A percentile compares a stretch with the other conserved stretches of the same genome.
Conservation (phyloP, 805 yeast genomes). For the Wilhelminamyces savonicus region DNA sequence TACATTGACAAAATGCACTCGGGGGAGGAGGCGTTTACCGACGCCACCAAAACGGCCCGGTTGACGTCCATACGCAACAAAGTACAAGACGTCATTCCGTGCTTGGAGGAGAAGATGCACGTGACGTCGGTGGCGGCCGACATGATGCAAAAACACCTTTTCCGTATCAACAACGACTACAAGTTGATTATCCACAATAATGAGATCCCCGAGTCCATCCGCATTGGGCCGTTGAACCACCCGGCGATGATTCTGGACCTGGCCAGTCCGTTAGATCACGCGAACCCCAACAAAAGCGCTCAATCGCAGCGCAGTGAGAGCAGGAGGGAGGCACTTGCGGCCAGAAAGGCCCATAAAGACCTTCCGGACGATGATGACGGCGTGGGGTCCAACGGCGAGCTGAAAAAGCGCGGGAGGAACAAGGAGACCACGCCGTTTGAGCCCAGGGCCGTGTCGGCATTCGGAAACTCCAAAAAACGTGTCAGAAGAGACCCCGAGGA, state of each 20-base stretch:
- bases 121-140: conserved; percentile 91
- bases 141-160: conserved; percentile 58
- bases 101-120: conserved; percentile 95
- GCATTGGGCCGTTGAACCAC: conserved; percentile 77
- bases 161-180: conserved; percentile 74
- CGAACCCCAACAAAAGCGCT: conserved; percentile 42
- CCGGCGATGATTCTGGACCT: conserved; percentile 79
- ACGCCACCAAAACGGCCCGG: conserved; percentile 5
- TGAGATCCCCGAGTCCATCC: conserved; percentile 77
- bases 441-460: too few relatives aligned
- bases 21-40: neutral
- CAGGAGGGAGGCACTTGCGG: conserved; percentile 89
- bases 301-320: conserved; percentile 78
- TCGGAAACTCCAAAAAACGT: conserved; percentile 4
- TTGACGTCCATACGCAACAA: conserved; percentile 37
- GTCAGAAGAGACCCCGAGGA: conserved; percentile 8
- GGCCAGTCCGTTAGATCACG: conserved; percentile 38
- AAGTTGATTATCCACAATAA: conserved; percentile 60
- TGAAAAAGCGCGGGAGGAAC: conserved; percentile 7
- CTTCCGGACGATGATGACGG: conserved; percentile 20
- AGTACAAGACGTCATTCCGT: conserved; percentile 73
- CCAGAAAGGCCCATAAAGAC: conserved; percentile 58
- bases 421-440: conserved; percentile 18
- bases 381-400: conserved; percentile 3
- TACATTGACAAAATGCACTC: conserved; percentile 25